phyloP scores from a whole-genome alignment of 2,329 filamentous ascomycete genomes.

The Penicillium sp. region DNA sequence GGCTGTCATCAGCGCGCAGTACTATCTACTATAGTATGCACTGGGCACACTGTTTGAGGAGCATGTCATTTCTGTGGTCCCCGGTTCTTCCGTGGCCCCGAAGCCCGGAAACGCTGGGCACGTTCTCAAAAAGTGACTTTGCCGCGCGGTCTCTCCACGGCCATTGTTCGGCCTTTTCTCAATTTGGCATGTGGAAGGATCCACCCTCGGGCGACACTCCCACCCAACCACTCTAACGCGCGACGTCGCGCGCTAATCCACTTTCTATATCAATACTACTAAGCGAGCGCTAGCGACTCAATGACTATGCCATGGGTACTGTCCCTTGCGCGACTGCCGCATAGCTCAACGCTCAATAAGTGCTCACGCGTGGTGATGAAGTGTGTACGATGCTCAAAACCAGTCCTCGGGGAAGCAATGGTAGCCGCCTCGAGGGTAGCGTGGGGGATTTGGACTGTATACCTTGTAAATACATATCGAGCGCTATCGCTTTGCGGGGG shows the following conservation, averaged over 20 bases:
- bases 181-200: constrained; percentile 7
- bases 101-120: neutral
- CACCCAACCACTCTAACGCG: neutral
- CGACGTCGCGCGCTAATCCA: neutral
- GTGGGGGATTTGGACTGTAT: neutral
- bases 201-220: neutral
- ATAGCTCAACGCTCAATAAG: too few species aligned
- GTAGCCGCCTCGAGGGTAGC: neutral
- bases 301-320: neutral
- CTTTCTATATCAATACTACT: neutral
- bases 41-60: neutral
- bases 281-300: neutral
- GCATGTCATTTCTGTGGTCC: neutral
- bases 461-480: too few species aligned
- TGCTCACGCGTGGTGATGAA: too few species aligned
- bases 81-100: neutral
- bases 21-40: neutral
- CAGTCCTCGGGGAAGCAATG: neutral
- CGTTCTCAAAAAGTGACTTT: neutral
- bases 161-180: constrained; percentile 3
- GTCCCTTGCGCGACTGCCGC: neutral
- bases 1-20: too few species aligned
- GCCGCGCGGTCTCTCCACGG: constrained; percentile 7
- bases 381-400: neutral
- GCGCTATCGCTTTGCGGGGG: neutral